Conservation (phyloP, 768 basidiomycete genomes). For the Rubroboletus satanas region DNA sequence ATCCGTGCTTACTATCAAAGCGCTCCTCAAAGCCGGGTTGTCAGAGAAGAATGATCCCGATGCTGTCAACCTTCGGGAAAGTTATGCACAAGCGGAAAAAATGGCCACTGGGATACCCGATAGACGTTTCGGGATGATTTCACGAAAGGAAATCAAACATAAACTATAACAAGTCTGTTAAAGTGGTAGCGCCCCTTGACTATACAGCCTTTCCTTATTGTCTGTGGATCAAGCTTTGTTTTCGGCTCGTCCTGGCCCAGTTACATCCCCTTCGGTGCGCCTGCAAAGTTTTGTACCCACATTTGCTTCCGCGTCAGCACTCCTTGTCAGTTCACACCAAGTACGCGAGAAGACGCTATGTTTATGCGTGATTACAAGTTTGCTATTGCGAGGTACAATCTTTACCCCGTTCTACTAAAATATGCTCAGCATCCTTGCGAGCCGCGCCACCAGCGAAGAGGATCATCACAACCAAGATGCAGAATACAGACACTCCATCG, state of each 20-base stretch:
- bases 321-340: neutral
- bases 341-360: neutral
- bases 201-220: neutral
- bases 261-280: neutral
- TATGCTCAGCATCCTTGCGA: neutral
- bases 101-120: conserved; percentile 58
- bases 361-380: neutral
- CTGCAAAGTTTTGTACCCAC: neutral
- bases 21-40: conserved; percentile 50
- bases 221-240: neutral
- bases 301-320: neutral
- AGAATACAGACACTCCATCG: conserved; percentile 33
- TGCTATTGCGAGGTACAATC: neutral
- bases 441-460: conserved; percentile 9
- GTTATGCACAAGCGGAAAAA: conserved; percentile 65
- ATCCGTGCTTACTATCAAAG: conserved; percentile 51
- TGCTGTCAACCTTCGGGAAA: conserved; percentile 63
- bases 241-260: neutral
- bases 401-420: neutral
- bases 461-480: conserved; percentile 27
- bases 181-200: neutral
- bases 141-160: conserved; percentile 62
- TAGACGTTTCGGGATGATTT: conserved; percentile 52
- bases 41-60: conserved; percentile 63
- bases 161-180: conserved; percentile 41